Percentiles rank a stretch among this genome's conserved stretches.
Conservation (phyloP, 805 yeast species). For the Spathaspora sp. region DNA sequence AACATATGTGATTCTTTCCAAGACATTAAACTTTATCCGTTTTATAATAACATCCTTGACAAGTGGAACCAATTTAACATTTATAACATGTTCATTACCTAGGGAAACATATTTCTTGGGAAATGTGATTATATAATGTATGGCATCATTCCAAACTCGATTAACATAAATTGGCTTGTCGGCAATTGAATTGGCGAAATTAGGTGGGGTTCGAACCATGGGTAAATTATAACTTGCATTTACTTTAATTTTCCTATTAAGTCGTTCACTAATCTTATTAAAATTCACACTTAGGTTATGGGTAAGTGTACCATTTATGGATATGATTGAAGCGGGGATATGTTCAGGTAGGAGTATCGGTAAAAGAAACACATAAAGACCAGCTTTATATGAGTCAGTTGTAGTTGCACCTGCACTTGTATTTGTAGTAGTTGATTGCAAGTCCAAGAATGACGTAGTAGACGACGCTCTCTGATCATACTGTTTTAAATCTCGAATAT, state of each 20-base stretch:
- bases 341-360: constrained; percentile 61
- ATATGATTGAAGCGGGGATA: constrained; percentile 57
- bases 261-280: constrained; percentile 31
- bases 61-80: constrained; percentile 64
- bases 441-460: neutral
- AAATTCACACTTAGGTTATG: constrained; percentile 42
- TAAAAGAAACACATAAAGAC: constrained; percentile 64
- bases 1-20: constrained; percentile 63
- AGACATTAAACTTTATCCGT: constrained; percentile 59
- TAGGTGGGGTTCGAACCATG: constrained; percentile 53
- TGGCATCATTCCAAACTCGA: constrained; percentile 67
- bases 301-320: constrained; percentile 46
- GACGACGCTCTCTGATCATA: constrained; percentile 8
- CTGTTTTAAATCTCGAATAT: constrained; percentile 15
- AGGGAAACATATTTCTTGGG: constrained; percentile 67
- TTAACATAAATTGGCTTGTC: constrained; percentile 77
- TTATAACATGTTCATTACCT: constrained; percentile 57
- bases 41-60: constrained; percentile 59
- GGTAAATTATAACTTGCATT: constrained; percentile 37
- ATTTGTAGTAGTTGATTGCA: neutral
- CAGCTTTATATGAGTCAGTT: constrained; percentile 44
- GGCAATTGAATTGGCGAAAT: constrained; percentile 52
- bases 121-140: constrained; percentile 67
- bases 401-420: neutral
- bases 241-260: constrained; percentile 32